Percentiles rank a stretch among this genome's conserved stretches.
Conservation (phyloP, 805 yeast genomes). For the Metschnikowia lachancei region DNA sequence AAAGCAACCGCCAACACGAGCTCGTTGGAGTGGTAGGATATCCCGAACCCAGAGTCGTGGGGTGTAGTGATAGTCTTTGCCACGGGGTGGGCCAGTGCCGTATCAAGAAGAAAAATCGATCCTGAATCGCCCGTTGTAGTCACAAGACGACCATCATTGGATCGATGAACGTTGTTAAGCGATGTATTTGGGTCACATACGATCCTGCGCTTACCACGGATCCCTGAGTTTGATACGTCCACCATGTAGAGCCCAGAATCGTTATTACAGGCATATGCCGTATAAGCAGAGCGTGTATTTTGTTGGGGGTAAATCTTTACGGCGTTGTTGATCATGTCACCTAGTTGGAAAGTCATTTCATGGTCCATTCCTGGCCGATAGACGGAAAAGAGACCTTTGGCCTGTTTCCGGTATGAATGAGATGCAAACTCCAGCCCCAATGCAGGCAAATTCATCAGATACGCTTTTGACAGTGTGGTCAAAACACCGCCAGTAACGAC, state of each 20-base stretch:
- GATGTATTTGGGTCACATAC: constrained; percentile 57
- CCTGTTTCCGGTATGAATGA: constrained; percentile 23
- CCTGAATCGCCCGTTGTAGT: constrained; percentile 76
- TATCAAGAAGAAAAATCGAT: constrained; percentile 56
- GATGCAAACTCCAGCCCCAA: constrained; percentile 16
- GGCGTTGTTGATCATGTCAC: constrained; percentile 80
- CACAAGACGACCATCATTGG: constrained; percentile 45
- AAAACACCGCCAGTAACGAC: constrained; percentile 48
- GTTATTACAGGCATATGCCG: constrained; percentile 76
- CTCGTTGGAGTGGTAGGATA: constrained; percentile 75
- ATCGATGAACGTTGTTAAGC: constrained; percentile 65
- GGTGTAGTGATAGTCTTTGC: constrained; percentile 48
- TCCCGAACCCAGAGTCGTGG: constrained; percentile 81
- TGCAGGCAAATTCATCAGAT: constrained; percentile 25
- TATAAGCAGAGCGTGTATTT: constrained; percentile 38
- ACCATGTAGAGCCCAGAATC: constrained; percentile 69
- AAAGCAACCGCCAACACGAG: constrained; percentile 72
- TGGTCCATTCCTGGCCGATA: constrained; percentile 49
- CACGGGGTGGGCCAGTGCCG: constrained; percentile 30
- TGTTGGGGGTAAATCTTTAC: constrained; percentile 48
- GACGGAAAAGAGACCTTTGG: constrained; percentile 66
- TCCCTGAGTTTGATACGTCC: constrained; percentile 50
- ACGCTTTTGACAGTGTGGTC: constrained; percentile 37
- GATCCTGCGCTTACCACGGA: constrained; percentile 40
- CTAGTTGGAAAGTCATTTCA: constrained; percentile 55